Conservation (phyloP, 2,329 filamentous ascomycete genomes). For the Monilinia polystroma region DNA sequence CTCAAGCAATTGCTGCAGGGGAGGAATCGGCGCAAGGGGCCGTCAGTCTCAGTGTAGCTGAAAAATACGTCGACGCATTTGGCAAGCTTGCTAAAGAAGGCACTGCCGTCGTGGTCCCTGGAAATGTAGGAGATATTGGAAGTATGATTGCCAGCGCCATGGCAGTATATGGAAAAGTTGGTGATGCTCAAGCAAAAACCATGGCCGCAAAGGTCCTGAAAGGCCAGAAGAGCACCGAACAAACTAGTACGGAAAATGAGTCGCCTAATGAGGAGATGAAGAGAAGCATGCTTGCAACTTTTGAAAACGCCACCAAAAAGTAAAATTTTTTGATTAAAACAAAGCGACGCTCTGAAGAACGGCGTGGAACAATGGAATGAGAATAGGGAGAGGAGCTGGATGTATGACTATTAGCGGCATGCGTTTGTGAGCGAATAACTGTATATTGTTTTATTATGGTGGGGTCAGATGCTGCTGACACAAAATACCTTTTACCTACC, state of each 20-base stretch:
- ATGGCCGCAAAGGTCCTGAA: conserved; percentile 56
- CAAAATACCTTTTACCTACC: conserved; percentile 11
- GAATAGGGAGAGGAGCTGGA: conserved; percentile 9
- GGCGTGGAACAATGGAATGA: conserved; percentile 4
- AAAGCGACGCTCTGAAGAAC: background rate
- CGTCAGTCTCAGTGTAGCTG: conserved; percentile 83
- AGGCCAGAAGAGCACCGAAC: conserved; percentile 41
- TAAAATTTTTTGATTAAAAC: conserved; percentile 25
- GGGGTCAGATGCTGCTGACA: conserved; percentile 15
- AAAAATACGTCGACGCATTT: conserved; percentile 98
- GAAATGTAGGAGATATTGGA: conserved; percentile 93
- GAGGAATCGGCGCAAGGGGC: conserved; percentile 76
- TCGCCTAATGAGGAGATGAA: conserved; percentile 45
- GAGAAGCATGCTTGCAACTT: conserved; percentile 49
- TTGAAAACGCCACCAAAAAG: conserved; percentile 44
- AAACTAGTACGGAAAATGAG: conserved; percentile 33
- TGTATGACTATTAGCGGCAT: conserved; percentile 22
- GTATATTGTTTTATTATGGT: conserved; percentile 19
- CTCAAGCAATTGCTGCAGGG: conserved; percentile 70
- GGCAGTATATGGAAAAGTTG: conserved; percentile 93
- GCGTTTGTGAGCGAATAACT: conserved; percentile 13
- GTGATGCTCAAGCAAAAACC: conserved; percentile 70
- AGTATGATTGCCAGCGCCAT: conserved; percentile 96
- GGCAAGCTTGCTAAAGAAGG: conserved; percentile 90
- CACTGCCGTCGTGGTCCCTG: conserved; percentile 91